Percentiles rank a stretch among this genome's conserved stretches.
These are phyloP conservation scores for Solanum chiquidenum DNA, from an alignment of 257 asterid species.

Conservation along the genomic window DNA sequence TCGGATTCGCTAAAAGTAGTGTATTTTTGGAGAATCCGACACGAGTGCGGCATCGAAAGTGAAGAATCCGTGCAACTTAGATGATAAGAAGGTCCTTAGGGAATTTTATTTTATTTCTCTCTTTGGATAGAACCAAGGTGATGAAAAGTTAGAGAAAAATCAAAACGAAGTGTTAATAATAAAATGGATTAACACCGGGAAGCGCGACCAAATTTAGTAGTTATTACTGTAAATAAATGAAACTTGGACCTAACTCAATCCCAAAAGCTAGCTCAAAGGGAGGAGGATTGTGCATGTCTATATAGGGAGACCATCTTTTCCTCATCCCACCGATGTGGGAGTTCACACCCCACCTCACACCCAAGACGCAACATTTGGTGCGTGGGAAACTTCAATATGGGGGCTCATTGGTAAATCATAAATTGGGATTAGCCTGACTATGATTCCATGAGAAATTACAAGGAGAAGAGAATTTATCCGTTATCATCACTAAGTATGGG, in stretches of 20 bases:
- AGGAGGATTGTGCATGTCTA: neutral
- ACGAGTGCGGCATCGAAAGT: no score
- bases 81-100: neutral
- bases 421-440: neutral
- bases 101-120: neutral
- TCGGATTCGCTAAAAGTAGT: no score
- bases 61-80: no score
- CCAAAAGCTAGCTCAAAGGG: neutral
- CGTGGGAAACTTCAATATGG: neutral
- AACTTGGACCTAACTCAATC: neutral
- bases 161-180: neutral
- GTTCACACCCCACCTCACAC: neutral
- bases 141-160: neutral
- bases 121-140: neutral
- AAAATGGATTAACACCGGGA: neutral
- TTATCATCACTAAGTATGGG: neutral
- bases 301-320: neutral
- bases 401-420: neutral
- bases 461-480: neutral
- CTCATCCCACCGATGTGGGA: neutral
- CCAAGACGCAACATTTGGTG: neutral
- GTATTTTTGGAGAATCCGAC: no score
- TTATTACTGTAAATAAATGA: neutral
- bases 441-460: neutral
- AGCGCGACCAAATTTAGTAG: neutral